Base-by-base conservation (phyloP, 2,329 filamentous ascomycete genomes). In the Hypoxylon sp. region DNA sequence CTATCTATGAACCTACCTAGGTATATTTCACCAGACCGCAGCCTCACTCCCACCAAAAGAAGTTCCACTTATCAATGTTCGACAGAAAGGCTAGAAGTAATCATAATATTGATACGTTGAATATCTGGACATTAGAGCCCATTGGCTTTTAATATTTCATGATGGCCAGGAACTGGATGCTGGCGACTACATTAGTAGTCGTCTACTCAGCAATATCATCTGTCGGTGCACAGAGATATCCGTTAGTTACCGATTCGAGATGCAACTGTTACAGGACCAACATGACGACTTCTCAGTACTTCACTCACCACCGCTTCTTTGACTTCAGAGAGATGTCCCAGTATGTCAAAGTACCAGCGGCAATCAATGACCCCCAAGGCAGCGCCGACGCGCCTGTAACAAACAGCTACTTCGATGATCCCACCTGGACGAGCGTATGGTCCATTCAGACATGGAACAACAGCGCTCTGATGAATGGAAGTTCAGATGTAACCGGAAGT, bases 201-300 rank as follows among this genome's bases (percentile, higher is more conserved):
- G 34, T 62, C 20, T 29, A 32, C 9, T 49, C 52, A 19, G 40
- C 46, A 12, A 20, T 59, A 8, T 29, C 44, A 4, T 12, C 21
- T 2, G 51, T 58, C 23, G 12, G 17, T n/a, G 61, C 57, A 15
- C 53, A 64, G 21, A 62, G 60, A 37, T 63, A 57, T 43, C 63
- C 63, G 8, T 44, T 65, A 13, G 61, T 63, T 8, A 53, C 60
- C 4, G 61, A 63, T 31, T 50, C 61, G 5, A 59, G 51, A 47
- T 81, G 78, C 60, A 71, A 70, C 41, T 80, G 78, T 62, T 81
- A 72, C 60, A 64, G 74, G 31, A 77, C 73, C 53, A 78, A 80
- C 60, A 73, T 71, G 31, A 71, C 72, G 4, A 66, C 69, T n/a
- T 67, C 72, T 17, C 63, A 63, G 32, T 79, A 73, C 67, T 80